A percentile compares a stretch with the other conserved stretches of the same genome.
Conservation (phyloP, 768 basidiomycete species). For the Podaxis sp. region DNA sequence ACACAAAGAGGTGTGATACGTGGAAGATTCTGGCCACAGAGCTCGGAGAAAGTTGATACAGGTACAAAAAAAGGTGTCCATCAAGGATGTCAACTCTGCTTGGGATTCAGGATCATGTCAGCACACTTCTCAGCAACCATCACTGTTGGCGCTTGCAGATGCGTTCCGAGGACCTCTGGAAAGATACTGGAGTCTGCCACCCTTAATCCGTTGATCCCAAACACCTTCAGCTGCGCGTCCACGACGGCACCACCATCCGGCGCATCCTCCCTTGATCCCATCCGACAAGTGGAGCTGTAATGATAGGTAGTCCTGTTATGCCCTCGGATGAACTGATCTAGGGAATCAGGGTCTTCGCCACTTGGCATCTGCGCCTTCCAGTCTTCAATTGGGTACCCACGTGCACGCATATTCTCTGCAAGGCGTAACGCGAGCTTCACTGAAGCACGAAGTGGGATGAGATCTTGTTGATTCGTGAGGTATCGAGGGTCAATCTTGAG, state of each 20-base stretch:
- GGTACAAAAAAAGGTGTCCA: too few species aligned
- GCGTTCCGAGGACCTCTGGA: slow-evolving; percentile 36
- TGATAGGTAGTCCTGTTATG: slow-evolving; percentile 48
- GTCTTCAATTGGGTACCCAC: slow-evolving; percentile 33
- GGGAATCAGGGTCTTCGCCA: slow-evolving; percentile 39
- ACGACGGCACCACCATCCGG: slow-evolving; percentile 38
- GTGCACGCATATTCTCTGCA: slow-evolving; percentile 36
- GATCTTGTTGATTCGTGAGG: slow-evolving; percentile 39
- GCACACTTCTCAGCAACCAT: slow-evolving; percentile 40
- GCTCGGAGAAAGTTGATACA: too few species aligned
- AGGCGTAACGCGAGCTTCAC: slow-evolving; percentile 40
- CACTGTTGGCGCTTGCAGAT: slow-evolving; percentile 33
- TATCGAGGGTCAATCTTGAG: slow-evolving; percentile 50
- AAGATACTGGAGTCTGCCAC: slow-evolving; percentile 51
- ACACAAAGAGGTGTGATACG: too few species aligned
- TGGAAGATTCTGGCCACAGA: too few species aligned
- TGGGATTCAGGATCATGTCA: slow-evolving; percentile 25
- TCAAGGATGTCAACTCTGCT: neutral
- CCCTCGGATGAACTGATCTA: slow-evolving; percentile 38
- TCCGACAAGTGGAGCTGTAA: slow-evolving; percentile 45
- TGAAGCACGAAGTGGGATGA: slow-evolving; percentile 41
- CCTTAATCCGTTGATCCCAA: slow-evolving; percentile 43
- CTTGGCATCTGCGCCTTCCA: slow-evolving; percentile 35
- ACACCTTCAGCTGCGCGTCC: slow-evolving; percentile 36
- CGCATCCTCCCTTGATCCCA: slow-evolving; percentile 37